Base-by-base conservation (phyloP, 2,329 filamentous ascomycete genomes). In the Aspergillus caelatus region DNA sequence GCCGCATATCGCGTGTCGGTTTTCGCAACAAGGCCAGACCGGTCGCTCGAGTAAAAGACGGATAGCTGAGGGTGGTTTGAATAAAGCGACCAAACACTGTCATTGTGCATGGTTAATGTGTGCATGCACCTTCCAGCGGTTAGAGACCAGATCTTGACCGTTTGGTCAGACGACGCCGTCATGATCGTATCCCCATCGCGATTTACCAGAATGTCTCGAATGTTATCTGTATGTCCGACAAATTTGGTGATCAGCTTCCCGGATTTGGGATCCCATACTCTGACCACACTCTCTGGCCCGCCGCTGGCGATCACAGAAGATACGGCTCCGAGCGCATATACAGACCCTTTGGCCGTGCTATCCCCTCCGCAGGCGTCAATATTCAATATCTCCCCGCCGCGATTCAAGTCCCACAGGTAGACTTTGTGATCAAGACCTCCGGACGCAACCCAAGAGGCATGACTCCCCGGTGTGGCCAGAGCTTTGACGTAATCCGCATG, bases 401-500 rank as follows among this genome's bases (percentile, higher is more conserved):
- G 94, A 74, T 91, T 92, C 61, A 99, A 82, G 79, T 99, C 95
- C 95, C 95, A 99, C 8, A 98, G 83, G 73, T 88, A 92, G 67
- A 99, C 93, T 75, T 93, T 94, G 71, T 94, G 89, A 78, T 99
- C 95, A 39, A 99, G 85, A 1, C 94, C 95, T 52, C 94, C 95
- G 2, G 94, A 97, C 6, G 94, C 95, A 21, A 98, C 91, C 94
- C 94, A 99, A 71, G 90, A 89, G 60, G 88, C 86, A 46, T 87
- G 83, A 48, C 84, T 80, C 69, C 87, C 84, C 50, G 94, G 92
- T 9, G 92, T 91, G 21, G 94, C 92, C 43, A 99, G 86, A 70
- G 93, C 94, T 80, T 98, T 99, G 75, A 97, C 94, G 75, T 98
- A 99, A 82, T 99, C 95, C 72, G 89, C 90, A 78, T 99, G 95